phyloP scores from a whole-genome alignment of 305 asterid genomes.

The Solanum aculeatissimum region DNA sequence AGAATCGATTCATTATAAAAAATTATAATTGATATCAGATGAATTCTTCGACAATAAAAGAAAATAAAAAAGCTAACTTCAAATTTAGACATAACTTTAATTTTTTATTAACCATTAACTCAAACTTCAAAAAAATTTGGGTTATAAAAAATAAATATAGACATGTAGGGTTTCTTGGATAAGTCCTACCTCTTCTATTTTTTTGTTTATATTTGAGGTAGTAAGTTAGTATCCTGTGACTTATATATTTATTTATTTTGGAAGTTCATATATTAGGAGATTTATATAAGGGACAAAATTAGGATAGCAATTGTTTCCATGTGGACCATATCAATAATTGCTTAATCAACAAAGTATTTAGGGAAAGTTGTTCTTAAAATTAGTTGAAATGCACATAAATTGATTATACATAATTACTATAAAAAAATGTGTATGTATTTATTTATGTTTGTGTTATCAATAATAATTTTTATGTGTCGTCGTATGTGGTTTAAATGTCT shows the following conservation, averaged over 20 bases:
- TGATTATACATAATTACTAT: background rate
- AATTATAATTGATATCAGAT: background rate
- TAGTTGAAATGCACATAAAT: background rate
- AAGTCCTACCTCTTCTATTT: background rate
- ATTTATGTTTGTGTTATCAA: background rate
- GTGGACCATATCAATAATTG: background rate
- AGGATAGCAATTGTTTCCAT: background rate
- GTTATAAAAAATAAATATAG: background rate
- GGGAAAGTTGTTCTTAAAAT: background rate
- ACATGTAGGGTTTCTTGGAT: background rate
- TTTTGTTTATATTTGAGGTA: background rate
- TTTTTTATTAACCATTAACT: background rate
- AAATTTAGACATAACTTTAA: no score
- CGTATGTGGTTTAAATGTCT: background rate
- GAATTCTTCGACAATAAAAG: background rate
- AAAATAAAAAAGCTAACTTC: no score
- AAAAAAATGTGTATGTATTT: background rate
- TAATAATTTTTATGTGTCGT: background rate
- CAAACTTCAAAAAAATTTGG: background rate
- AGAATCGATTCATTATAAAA: background rate
- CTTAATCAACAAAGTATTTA: background rate
- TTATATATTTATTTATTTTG: background rate
- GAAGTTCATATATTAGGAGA: background rate
- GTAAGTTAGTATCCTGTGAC: background rate
- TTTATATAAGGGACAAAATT: background rate